phyloP scores from a whole-genome alignment of 176 grass and related monocot genomes.

The Zizania latifolia region DNA sequence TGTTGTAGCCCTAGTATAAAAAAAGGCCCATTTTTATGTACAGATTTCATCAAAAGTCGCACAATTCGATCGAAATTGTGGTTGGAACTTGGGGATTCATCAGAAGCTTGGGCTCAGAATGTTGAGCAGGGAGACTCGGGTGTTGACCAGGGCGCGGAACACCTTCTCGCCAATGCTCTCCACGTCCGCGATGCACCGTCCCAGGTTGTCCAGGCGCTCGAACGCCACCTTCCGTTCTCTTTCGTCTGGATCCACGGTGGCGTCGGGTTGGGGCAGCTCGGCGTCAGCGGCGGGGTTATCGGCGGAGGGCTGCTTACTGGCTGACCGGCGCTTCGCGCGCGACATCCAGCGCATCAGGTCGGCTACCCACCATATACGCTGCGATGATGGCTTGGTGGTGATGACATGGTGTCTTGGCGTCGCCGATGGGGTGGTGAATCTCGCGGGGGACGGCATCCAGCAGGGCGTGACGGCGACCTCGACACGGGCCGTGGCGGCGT shows the following conservation, averaged over 20 bases:
- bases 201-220: slow-evolving; percentile 46
- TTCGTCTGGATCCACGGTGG: slow-evolving; percentile 35
- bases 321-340: slow-evolving; percentile 48
- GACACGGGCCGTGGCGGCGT: slow-evolving; percentile 27
- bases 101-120: slow-evolving; percentile 68
- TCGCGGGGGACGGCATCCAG: slow-evolving; percentile 34
- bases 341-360: slow-evolving; percentile 69
- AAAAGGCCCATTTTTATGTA: not conserved
- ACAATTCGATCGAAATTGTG: not conserved
- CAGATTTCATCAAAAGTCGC: not conserved
- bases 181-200: slow-evolving; percentile 46
- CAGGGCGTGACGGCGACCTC: not conserved
- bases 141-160: slow-evolving; percentile 62
- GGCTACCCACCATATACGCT: slow-evolving; percentile 66
- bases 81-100: not conserved
- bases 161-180: slow-evolving; percentile 60
- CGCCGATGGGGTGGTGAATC: slow-evolving; percentile 19
- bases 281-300: no score
- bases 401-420: slow-evolving; percentile 30
- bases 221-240: slow-evolving; percentile 46
- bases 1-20: no score
- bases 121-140: slow-evolving; percentile 79
- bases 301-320: slow-evolving; percentile 43
- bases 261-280: not conserved
- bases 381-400: slow-evolving; percentile 27